Conservation (phyloP, 345 rosid species). For the Litchi chinensis region DNA sequence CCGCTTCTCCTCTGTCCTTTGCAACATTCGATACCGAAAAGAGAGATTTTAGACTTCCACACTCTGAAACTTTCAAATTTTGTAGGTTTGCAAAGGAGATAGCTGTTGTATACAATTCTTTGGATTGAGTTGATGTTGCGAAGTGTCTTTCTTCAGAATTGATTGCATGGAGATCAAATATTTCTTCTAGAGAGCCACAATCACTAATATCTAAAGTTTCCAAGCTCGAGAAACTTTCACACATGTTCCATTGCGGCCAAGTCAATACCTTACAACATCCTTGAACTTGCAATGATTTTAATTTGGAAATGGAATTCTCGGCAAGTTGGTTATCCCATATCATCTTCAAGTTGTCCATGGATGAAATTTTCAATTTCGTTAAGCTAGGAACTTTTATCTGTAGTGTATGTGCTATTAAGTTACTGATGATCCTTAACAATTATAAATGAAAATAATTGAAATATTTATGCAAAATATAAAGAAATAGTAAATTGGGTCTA, state of each 20-base stretch:
- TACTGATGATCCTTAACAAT: background rate
- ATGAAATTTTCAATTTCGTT: background rate
- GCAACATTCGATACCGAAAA: constrained; percentile 5
- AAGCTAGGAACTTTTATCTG: constrained; percentile 24
- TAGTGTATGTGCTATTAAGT: background rate
- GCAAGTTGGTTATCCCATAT: constrained; percentile 10
- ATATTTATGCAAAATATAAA: too few relatives aligned
- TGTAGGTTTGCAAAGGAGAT: background rate
- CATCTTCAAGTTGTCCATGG: constrained; percentile 4
- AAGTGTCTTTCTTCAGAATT: background rate
- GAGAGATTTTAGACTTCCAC: background rate
- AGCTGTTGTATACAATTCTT: background rate
- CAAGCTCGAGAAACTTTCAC: background rate
- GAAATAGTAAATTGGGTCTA: too few relatives aligned
- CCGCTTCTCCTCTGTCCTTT: too few relatives aligned
- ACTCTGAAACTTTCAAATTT: background rate
- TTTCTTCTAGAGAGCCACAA: constrained; percentile 14
- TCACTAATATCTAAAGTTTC: background rate
- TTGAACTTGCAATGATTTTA: background rate
- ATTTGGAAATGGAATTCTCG: constrained; percentile 13
- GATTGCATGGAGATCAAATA: constrained; percentile 11
- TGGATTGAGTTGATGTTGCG: background rate
- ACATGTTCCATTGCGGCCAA: constrained; percentile 12
- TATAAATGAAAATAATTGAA: background rate
- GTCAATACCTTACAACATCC: background rate